These are phyloP conservation scores for Neonectria coccinea DNA, from an alignment of 2,329 filamentous ascomycete species.

Conservation along the genomic window DNA sequence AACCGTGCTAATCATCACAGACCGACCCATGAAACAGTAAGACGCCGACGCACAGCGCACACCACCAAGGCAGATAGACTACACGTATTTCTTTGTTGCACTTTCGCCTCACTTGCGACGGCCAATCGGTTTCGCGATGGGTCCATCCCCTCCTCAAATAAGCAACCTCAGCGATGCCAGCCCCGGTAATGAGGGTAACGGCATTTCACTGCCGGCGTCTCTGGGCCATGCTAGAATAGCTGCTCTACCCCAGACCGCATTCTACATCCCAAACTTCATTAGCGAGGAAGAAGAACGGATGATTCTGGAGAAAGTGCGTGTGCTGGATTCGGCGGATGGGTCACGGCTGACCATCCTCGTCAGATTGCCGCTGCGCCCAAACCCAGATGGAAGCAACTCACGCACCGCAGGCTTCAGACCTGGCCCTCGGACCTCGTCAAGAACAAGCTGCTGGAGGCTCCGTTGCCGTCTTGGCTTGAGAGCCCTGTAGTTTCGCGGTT, in stretches of 20 bases:
- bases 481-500: constrained; percentile 75
- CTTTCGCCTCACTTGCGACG: constrained; percentile 9
- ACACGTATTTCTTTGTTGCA: constrained; percentile 9
- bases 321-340: constrained; percentile 37
- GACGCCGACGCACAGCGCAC: constrained; percentile 5
- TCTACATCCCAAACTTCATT: constrained; percentile 90
- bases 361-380: constrained; percentile 73
- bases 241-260: constrained; percentile 73
- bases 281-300: constrained; percentile 76
- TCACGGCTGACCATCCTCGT: constrained; percentile 32
- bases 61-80: constrained; percentile 3
- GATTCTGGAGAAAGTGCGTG: constrained; percentile 76
- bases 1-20: constrained; percentile 9
- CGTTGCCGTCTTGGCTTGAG: constrained; percentile 80
- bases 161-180: neutral
- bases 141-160: constrained; percentile 21
- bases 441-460: constrained; percentile 79
- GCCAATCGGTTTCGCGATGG: constrained; percentile 29
- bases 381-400: constrained; percentile 86
- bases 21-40: constrained; percentile 14
- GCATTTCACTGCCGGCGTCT: constrained; percentile 56
- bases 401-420: constrained; percentile 90
- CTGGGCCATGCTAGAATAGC: constrained; percentile 66
- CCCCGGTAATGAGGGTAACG: constrained; percentile 21
- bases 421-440: constrained; percentile 87